A percentile compares a stretch with the other conserved stretches of the same genome.
Evolutionary conservation across 306 rosid species (phyloP).

Genomic region (Delonix regia): DNA sequence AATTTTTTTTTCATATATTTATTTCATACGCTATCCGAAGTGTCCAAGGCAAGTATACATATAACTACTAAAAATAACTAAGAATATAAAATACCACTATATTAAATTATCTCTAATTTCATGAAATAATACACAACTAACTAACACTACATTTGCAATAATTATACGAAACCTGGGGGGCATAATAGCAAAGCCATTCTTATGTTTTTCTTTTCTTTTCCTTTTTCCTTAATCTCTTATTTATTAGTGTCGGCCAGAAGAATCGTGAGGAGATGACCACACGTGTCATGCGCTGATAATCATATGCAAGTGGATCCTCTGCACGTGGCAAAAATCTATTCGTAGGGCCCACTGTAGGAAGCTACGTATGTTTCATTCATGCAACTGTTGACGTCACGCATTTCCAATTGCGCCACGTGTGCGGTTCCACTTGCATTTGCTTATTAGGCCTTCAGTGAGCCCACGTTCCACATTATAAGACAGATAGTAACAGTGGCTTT

Average conservation of each 20-base stretch:
- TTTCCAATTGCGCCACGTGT: slow-evolving; percentile 27
- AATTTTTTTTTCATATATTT: too few relatives aligned
- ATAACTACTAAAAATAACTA: too few relatives aligned
- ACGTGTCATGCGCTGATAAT: slow-evolving; percentile 31
- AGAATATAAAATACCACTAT: too few relatives aligned
- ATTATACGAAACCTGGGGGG: background rate
- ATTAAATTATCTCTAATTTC: too few relatives aligned
- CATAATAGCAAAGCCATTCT: background rate
- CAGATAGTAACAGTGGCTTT: background rate
- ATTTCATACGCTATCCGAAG: too few relatives aligned
- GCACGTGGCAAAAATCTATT: slow-evolving; percentile 33
- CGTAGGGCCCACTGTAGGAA: background rate
- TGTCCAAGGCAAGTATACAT: too few relatives aligned
- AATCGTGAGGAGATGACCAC: slow-evolving; percentile 27
- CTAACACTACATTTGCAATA: background rate
- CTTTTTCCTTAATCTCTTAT: background rate
- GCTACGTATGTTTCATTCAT: slow-evolving; percentile 34
- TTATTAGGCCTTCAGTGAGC: slow-evolving; percentile 19
- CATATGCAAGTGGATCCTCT: background rate
- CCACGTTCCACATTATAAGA: slow-evolving; percentile 33
- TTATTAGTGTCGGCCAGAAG: slow-evolving; percentile 45
- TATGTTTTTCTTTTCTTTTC: background rate
- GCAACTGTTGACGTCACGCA: slow-evolving; percentile 39
- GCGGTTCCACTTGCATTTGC: background rate
- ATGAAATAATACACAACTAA: background rate